Evolutionary conservation across 257 asterid species (phyloP).

Genomic region (Rauvolfia tetraphylla): DNA sequence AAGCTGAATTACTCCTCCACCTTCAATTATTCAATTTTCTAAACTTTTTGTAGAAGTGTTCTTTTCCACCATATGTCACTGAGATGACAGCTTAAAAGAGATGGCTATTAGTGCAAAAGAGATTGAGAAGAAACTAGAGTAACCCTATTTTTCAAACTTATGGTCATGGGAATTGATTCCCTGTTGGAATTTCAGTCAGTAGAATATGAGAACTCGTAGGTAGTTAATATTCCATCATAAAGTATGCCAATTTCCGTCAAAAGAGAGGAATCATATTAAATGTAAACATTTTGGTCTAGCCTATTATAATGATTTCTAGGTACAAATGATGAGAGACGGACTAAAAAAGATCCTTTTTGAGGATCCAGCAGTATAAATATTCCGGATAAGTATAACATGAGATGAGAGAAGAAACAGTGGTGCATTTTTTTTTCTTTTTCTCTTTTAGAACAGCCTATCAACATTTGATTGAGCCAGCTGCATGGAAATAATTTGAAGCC

Average conservation of each 20-base stretch:
- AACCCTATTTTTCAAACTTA: constrained; percentile 39
- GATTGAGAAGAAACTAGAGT: constrained; percentile 25
- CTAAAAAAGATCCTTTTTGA: background rate
- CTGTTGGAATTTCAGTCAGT: constrained; percentile 9
- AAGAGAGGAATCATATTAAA: background rate
- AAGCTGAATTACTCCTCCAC: background rate
- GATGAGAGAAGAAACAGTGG: background rate
- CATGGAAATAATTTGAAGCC: background rate
- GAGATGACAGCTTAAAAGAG: constrained; percentile 22
- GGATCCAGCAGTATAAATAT: constrained; percentile 3
- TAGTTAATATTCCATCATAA: background rate
- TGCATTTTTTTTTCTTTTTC: background rate
- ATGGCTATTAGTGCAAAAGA: background rate
- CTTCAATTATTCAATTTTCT: background rate
- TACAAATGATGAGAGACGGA: background rate
- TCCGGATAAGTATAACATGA: background rate
- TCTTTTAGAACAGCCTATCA: background rate
- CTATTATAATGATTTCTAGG: background rate
- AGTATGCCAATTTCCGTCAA: background rate
- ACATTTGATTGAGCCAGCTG: background rate
- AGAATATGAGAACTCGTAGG: constrained; percentile 1
- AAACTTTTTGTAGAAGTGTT: background rate
- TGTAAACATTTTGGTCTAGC: background rate
- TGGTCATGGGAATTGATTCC: constrained; percentile 29
- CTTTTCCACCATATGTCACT: constrained; percentile 2